Evolutionary conservation across 257 asterid species (phyloP).

Genomic region (Echites panduratus): DNA sequence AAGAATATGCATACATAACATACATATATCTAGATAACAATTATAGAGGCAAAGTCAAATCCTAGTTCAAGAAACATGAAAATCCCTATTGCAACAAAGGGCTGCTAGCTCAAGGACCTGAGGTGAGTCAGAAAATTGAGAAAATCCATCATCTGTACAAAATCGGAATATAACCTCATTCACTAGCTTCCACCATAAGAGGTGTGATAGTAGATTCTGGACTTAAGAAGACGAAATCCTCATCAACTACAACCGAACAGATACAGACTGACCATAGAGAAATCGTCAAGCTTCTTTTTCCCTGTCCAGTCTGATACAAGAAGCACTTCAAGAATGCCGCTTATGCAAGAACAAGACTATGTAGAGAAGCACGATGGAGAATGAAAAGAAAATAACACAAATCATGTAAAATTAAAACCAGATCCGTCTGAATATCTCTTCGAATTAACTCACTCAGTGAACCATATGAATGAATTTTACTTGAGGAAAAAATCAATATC

Average conservation of each 20-base stretch:
- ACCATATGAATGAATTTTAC: not conserved
- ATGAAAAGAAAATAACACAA: not conserved
- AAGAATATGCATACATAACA: no score
- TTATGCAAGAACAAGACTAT: not conserved
- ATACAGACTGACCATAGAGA: not conserved
- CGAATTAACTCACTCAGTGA: not conserved
- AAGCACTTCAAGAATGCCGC: not conserved
- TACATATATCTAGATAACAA: no score
- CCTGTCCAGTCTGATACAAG: not conserved
- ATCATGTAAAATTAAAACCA: not conserved
- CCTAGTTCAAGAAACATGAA: not conserved
- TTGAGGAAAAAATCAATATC: not conserved
- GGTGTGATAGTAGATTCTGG: not conserved
- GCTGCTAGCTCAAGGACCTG: not conserved
- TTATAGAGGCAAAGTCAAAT: not conserved
- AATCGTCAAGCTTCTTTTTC: not conserved
- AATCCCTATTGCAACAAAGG: not conserved
- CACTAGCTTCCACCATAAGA: not conserved
- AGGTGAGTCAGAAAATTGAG: not conserved
- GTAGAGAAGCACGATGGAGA: not conserved
- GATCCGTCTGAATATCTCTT: slow-evolving; percentile 5
- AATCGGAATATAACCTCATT: not conserved
- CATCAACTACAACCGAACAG: not conserved
- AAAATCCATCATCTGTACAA: not conserved
- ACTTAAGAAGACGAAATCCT: not conserved